Evolutionary conservation across 768 basidiomycete genomes (phyloP), one percentile per base, ranked within the genome.

Genomic region (Psilocybe cubensis): DNA sequence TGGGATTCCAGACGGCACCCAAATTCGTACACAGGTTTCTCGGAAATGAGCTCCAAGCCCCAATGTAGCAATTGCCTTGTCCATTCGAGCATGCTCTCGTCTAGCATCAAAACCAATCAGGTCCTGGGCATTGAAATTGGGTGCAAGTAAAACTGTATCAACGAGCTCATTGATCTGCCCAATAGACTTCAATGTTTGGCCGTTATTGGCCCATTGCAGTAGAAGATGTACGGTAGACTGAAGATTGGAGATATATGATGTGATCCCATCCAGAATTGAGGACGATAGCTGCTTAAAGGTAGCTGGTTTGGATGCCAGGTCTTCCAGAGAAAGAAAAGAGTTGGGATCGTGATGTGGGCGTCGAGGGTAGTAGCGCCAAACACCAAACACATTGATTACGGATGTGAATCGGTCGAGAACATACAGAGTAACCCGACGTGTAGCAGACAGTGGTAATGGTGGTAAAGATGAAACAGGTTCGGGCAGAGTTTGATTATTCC

Each of bases 321-420:
- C 61, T 24, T 58, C 45, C 6, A 61, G 41, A n/a, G 43, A 25
- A 18, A 66, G 51, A 14, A 35, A 58, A 3, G 38, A 27, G 52
- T 73, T 66, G 3, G 71, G 71, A 50, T 73, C 71, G 44, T 44
- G 54, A 10, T 66, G 64, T 3, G 68, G 72, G 4, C 65, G 59
- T 21, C 55, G 53, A 3, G 55, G 62, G 50, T 70, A 72, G 12
- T 65, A 59, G 3, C 71, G 21, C 28, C 50, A 62, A 2, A 71
- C 45, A 4, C 68, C 64, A 65, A 70, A 70, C 8, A 44, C 12
- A 51, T 72, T 66, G n/a, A n/a, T n/a, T n/a, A n/a, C n/a, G n/a
- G n/a, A n/a, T n/a, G n/a, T n/a, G n/a, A n/a, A n/a, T n/a, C n/a
- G n/a, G n/a, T n/a, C n/a, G n/a, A n/a, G n/a, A n/a, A n/a, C n/a